Percentiles rank a stretch among this genome's conserved stretches.
These are phyloP conservation scores for Penicillium hordei DNA, from an alignment of 2,329 filamentous ascomycete genomes.

Conservation along the genomic window DNA sequence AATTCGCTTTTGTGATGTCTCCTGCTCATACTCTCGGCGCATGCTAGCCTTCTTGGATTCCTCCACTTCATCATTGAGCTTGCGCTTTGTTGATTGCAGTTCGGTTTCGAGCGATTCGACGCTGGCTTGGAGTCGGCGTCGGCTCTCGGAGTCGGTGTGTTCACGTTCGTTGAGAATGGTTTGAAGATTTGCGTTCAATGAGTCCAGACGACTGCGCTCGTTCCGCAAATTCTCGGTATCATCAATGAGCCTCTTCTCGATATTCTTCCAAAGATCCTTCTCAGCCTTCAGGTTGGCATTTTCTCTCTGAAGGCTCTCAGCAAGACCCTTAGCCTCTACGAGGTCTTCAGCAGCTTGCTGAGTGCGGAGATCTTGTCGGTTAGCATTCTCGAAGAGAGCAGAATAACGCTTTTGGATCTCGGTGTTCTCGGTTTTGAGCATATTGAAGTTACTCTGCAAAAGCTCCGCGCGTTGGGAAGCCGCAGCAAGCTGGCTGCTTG, in stretches of 20 bases:
- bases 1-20: conserved; percentile 85
- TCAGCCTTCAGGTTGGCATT: conserved; percentile 91
- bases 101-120: conserved; percentile 79
- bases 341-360: conserved; percentile 93
- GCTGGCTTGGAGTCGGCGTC: conserved; percentile 74
- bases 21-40: conserved; percentile 85
- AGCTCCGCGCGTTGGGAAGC: conserved; percentile 84
- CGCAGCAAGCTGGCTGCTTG: conserved; percentile 77
- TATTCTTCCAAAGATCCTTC: conserved; percentile 90
- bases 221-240: conserved; percentile 83
- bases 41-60: conserved; percentile 79
- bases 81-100: conserved; percentile 73
- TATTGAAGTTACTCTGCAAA: conserved; percentile 80
- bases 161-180: conserved; percentile 90
- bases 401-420: conserved; percentile 84
- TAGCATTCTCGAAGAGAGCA: conserved; percentile 73
- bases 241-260: conserved; percentile 81
- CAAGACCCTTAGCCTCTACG: conserved; percentile 75
- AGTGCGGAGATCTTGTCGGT: conserved; percentile 84
- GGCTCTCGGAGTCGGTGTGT: conserved; percentile 74
- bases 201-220: conserved; percentile 81
- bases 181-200: conserved; percentile 78
- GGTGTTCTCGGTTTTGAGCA: conserved; percentile 78
- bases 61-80: conserved; percentile 77
- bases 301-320: conserved; percentile 87